Percentiles rank a stretch among this genome's conserved stretches.
These are phyloP conservation scores for Suhomyces tanzawaensis DNA, from an alignment of 805 yeast genomes.

Conservation along the genomic window DNA sequence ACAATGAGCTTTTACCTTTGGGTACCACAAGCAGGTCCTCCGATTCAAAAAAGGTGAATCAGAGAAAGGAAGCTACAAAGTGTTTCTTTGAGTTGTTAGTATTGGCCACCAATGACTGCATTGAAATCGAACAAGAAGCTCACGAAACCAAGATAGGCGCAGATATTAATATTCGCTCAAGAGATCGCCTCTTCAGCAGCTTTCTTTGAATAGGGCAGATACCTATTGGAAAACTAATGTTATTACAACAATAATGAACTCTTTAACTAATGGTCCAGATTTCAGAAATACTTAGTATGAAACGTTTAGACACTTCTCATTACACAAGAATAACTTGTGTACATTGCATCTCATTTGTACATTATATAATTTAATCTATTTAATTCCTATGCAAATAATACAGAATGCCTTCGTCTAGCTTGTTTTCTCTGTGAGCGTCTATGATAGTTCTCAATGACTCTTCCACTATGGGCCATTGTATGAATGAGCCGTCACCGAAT, in stretches of 20 bases:
- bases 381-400: constrained; percentile 1
- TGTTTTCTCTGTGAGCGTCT: not conserved
- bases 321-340: no score
- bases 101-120: constrained; percentile 72
- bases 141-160: constrained; percentile 46
- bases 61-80: constrained; percentile 60
- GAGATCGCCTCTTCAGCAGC: constrained; percentile 33
- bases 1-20: constrained; percentile 16
- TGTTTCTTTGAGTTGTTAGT: constrained; percentile 82
- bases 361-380: not conserved
- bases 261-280: no score
- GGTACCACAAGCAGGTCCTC: constrained; percentile 16
- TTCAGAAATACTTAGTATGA: no score
- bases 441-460: constrained; percentile 2
- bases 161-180: constrained; percentile 51
- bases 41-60: constrained; percentile 26
- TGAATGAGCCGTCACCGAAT: constrained; percentile 18
- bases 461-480: constrained; percentile 7
- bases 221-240: no score
- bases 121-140: constrained; percentile 55
- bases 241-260: no score
- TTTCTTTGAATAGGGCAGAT: constrained; percentile 15
- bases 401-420: constrained; percentile 8
- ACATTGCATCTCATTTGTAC: no score
- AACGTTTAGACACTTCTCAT: no score